Conservation (phyloP, 2,329 filamentous ascomycete species). For the Monosporascus sp. region DNA sequence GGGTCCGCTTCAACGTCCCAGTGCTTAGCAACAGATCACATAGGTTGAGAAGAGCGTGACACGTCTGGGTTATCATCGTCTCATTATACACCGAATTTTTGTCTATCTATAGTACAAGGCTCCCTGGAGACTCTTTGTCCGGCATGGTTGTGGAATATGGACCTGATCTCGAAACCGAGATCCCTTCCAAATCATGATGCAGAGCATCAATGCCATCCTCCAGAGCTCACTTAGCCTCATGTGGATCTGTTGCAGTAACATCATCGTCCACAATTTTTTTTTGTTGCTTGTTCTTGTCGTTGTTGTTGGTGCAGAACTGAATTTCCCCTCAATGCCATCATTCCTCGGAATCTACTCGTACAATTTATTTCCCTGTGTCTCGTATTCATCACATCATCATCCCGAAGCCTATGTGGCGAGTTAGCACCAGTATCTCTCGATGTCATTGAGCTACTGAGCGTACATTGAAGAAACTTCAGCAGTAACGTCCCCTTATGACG, state of each 20-base stretch:
- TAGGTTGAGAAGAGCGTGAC: neutral
- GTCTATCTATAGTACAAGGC: neutral
- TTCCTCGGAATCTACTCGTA: too few relatives aligned
- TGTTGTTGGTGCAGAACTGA: slow-evolving; percentile 9
- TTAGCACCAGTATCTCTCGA: too few relatives aligned
- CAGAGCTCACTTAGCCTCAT: neutral
- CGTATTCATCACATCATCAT: too few relatives aligned
- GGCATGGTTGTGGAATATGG: neutral
- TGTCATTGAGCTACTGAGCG: too few relatives aligned
- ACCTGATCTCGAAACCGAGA: neutral
- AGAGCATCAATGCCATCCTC: neutral
- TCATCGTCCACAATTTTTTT: neutral
- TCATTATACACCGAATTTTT: neutral
- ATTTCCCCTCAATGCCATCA: neutral
- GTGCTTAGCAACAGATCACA: neutral
- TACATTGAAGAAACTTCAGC: too few relatives aligned
- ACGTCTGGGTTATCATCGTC: neutral
- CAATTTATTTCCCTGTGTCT: too few relatives aligned
- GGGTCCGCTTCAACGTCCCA: too few relatives aligned
- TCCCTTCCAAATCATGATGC: neutral
- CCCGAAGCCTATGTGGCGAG: too few relatives aligned
- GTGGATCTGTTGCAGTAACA: neutral
- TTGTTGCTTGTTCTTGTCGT: slow-evolving; percentile 1
- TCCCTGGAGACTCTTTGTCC: neutral
- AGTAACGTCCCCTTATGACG: neutral